These are phyloP conservation scores for Euphorbia tirucalli DNA, from an alignment of 345 rosid species.

Conservation along the genomic window DNA sequence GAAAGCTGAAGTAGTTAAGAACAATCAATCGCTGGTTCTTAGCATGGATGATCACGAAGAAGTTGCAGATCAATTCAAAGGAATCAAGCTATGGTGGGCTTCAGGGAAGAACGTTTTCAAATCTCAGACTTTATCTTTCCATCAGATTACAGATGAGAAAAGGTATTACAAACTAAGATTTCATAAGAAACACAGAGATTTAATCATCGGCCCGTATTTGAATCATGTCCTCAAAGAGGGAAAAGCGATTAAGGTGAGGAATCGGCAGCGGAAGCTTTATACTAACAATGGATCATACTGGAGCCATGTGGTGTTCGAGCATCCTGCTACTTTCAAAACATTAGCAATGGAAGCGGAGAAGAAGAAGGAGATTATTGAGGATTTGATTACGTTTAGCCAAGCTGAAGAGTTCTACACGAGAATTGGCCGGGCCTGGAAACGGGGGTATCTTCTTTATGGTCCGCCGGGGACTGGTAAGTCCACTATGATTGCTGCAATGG, in stretches of 20 bases:
- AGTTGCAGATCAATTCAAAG: slow-evolving; percentile 8
- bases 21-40: slow-evolving; percentile 6
- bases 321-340: slow-evolving; percentile 5
- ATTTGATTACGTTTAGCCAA: slow-evolving; percentile 5
- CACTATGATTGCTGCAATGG: slow-evolving; percentile 16
- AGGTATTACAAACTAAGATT: slow-evolving; percentile 9
- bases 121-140: slow-evolving; percentile 3
- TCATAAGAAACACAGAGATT: slow-evolving; percentile 9
- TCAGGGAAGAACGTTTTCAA: slow-evolving; percentile 13
- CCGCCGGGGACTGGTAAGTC: slow-evolving; percentile 14
- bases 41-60: slow-evolving; percentile 19
- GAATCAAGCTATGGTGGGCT: slow-evolving; percentile 17
- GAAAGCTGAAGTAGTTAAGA: slow-evolving; percentile 8
- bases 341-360: slow-evolving; percentile 7
- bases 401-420: slow-evolving; percentile 13
- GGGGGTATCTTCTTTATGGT: slow-evolving; percentile 5
- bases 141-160: slow-evolving; percentile 10
- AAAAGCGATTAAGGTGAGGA: neutral
- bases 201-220: slow-evolving; percentile 6
- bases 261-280: slow-evolving; percentile 9
- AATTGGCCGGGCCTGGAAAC: slow-evolving; percentile 9
- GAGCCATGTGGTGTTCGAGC: slow-evolving; percentile 16
- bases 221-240: slow-evolving; percentile 15
- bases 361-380: slow-evolving; percentile 14
- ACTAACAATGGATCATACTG: slow-evolving; percentile 5